A percentile compares a stretch with the other conserved stretches of the same genome.
Evolutionary conservation across 73 alveolate genomes (phyloP).

Genomic region (Tetrahymena borealis): DNA sequence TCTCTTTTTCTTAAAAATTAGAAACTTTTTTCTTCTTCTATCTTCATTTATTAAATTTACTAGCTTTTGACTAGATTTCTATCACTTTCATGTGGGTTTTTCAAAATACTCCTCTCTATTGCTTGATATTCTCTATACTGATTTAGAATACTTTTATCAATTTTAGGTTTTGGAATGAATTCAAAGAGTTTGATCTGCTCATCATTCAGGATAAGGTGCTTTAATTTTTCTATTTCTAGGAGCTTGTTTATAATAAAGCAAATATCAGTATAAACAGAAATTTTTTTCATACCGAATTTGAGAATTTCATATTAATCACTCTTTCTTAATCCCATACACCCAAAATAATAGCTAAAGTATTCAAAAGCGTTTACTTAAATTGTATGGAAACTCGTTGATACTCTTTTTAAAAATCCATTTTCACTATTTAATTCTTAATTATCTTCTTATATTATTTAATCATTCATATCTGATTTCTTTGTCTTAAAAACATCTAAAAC

Average conservation of each 20-base stretch:
- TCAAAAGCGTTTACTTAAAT: too few species aligned
- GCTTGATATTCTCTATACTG: neutral
- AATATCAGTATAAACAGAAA: neutral
- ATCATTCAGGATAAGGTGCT: neutral
- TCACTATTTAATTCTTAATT: too few species aligned
- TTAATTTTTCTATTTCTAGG: neutral
- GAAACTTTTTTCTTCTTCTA: neutral
- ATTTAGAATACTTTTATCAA: neutral
- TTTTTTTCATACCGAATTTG: neutral
- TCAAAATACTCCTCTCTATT: too few species aligned
- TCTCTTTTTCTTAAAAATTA: neutral
- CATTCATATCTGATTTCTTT: too few species aligned
- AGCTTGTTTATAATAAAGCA: neutral
- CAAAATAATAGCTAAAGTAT: neutral
- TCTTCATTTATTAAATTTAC: neutral
- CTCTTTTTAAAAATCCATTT: too few species aligned
- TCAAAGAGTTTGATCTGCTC: neutral
- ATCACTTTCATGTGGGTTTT: too few species aligned
- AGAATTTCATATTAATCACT: neutral
- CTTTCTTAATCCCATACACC: neutral
- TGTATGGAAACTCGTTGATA: too few species aligned
- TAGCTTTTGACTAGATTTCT: neutral
- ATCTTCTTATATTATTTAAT: too few species aligned
- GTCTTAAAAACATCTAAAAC: too few species aligned
- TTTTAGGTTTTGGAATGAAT: neutral